A percentile compares a stretch with the other conserved stretches of the same genome.
These are phyloP conservation scores for Spathaspora girioi DNA, from an alignment of 805 yeast species.

Conservation along the genomic window DNA sequence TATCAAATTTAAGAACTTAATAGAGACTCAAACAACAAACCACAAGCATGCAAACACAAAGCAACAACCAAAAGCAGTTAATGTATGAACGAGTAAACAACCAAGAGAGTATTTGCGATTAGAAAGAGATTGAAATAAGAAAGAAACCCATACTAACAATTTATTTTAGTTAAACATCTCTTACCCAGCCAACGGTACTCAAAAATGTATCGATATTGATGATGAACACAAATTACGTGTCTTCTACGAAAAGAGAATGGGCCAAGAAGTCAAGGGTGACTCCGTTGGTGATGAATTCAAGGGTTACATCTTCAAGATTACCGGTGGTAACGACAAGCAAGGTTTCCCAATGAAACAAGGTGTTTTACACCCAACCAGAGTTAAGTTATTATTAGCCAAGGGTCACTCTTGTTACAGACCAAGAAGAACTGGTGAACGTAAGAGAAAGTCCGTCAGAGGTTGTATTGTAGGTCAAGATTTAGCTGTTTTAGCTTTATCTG, in stretches of 20 bases:
- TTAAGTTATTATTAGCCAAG: slow-evolving; percentile 87
- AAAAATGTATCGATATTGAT: slow-evolving; percentile 95
- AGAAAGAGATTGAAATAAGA: background rate
- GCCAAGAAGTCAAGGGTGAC: slow-evolving; percentile 99
- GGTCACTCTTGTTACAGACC: slow-evolving; percentile 99
- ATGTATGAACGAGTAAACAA: no score
- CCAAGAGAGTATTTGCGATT: background rate
- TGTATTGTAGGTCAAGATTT: slow-evolving; percentile 97
- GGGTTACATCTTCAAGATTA: slow-evolving; percentile 97
- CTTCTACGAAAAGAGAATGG: slow-evolving; percentile 99
- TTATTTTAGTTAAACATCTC: slow-evolving; percentile 89
- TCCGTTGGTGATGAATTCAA: slow-evolving; percentile 97
- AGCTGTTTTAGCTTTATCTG: slow-evolving; percentile 88
- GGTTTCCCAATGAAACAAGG: slow-evolving; percentile 99
- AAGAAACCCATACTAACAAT: slow-evolving; percentile 8
- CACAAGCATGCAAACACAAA: background rate
- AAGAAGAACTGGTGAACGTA: slow-evolving; percentile 99
- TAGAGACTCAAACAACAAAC: background rate
- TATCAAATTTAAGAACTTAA: no score
- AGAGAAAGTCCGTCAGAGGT: slow-evolving; percentile 99
- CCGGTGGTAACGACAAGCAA: slow-evolving; percentile 99
- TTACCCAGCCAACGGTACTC: slow-evolving; percentile 99
- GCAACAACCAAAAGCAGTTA: background rate
- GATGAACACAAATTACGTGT: slow-evolving; percentile 98
- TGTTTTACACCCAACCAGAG: slow-evolving; percentile 99